Conservation (phyloP, 2,329 filamentous ascomycete species). For the Leptographium radiaticola region DNA sequence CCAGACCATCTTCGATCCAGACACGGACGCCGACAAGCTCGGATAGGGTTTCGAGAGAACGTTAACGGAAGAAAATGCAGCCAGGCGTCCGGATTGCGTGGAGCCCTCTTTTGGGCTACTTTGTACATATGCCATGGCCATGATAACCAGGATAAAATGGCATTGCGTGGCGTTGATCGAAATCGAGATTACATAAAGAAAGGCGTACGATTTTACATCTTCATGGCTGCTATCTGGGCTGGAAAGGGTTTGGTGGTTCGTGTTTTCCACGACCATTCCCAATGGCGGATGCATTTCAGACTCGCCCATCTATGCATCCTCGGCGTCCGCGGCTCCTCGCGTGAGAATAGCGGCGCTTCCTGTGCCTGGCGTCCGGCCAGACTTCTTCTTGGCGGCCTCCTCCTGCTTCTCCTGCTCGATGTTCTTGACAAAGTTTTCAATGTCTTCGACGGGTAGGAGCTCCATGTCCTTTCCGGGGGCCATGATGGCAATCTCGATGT, state of each 20-base stretch:
- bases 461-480: constrained; percentile 81
- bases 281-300: neutral
- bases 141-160: neutral
- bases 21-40: constrained; percentile 60
- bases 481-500: constrained; percentile 99
- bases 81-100: neutral
- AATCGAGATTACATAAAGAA: neutral
- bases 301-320: neutral
- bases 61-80: neutral
- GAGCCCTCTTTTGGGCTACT: neutral
- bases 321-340: constrained; percentile 25
- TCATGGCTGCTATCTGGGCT: neutral
- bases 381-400: constrained; percentile 96
- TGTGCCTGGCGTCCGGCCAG: constrained; percentile 56
- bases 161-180: constrained; percentile 1
- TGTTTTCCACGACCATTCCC: neutral
- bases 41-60: constrained; percentile 37
- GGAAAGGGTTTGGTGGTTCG: neutral
- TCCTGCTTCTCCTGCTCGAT: constrained; percentile 99
- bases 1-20: constrained; percentile 62
- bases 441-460: constrained; percentile 90
- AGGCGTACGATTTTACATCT: constrained; percentile 2
- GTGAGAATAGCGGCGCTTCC: constrained; percentile 64
- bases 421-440: constrained; percentile 94
- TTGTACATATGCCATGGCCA: neutral